Evolutionary conservation across 2,329 filamentous ascomycete species (phyloP).

Genomic region (Pseudogymnoascus sp.): DNA sequence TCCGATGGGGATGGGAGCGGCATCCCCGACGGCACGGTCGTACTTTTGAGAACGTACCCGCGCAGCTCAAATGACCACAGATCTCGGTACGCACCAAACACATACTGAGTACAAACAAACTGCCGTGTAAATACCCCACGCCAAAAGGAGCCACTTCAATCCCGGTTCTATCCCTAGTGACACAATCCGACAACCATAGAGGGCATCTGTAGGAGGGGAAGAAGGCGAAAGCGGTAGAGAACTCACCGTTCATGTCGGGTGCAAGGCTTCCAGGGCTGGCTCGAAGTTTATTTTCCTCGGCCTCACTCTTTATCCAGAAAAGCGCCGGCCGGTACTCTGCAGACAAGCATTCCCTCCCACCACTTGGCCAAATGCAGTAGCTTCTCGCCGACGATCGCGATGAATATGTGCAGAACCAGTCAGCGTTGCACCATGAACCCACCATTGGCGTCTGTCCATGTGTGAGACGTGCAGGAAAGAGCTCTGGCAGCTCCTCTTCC

Average conservation of each 20-base stretch:
- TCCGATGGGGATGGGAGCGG: background rate
- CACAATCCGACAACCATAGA: background rate
- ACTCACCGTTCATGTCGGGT: background rate
- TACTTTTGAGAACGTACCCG: background rate
- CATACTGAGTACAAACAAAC: background rate
- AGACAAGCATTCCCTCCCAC: conserved; percentile 1
- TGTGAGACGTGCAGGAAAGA: background rate
- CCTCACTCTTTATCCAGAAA: conserved; percentile 6
- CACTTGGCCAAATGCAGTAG: background rate
- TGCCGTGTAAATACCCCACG: conserved; percentile 2
- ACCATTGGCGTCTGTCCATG: background rate
- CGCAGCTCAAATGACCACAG: background rate
- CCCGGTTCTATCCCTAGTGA: background rate
- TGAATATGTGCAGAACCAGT: background rate
- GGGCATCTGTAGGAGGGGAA: background rate
- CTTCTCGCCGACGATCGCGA: background rate
- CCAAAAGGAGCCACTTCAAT: background rate
- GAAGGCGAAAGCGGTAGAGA: background rate
- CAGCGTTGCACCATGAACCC: background rate
- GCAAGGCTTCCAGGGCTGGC: background rate
- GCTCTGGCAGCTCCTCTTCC: background rate
- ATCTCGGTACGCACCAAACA: background rate
- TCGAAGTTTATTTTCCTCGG: background rate
- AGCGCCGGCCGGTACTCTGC: background rate
- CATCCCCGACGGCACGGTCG: background rate